A percentile compares a stretch with the other conserved stretches of the same genome.
Conservation (phyloP, 139 green algal genomes). For the Micractinium conductrix region DNA sequence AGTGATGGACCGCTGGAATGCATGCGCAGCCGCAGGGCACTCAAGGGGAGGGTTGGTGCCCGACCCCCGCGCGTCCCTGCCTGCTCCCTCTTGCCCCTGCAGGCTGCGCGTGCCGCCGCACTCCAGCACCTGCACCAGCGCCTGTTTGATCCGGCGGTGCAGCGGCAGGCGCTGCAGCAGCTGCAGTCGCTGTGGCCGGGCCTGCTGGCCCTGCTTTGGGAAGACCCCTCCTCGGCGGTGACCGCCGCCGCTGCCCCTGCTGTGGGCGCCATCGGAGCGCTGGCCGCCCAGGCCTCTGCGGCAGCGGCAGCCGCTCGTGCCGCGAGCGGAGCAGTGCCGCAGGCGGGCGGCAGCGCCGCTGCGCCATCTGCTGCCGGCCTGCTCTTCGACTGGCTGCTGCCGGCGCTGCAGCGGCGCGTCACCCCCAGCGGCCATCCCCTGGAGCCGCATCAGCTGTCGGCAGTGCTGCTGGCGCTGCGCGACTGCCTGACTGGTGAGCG, state of each 20-base stretch:
- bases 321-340: too few species aligned
- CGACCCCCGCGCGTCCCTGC: too few species aligned
- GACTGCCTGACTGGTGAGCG: constrained; percentile 38
- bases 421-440: not conserved
- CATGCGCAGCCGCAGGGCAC: not conserved
- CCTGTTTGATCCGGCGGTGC: constrained; percentile 13
- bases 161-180: constrained; percentile 27
- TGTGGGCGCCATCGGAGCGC: constrained; percentile 49
- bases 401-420: constrained; percentile 33
- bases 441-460: not conserved
- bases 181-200: constrained; percentile 40
- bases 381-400: constrained; percentile 58
- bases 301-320: not conserved
- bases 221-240: constrained; percentile 26
- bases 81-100: not conserved
- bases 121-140: constrained; percentile 39
- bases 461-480: constrained; percentile 37
- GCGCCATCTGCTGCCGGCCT: constrained; percentile 18
- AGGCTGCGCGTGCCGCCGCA: not conserved
- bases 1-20: too few species aligned
- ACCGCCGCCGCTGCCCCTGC: constrained; percentile 32
- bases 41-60: too few species aligned
- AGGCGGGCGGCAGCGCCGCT: too few species aligned
- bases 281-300: constrained; percentile 33
- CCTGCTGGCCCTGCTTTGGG: constrained; percentile 42